A percentile compares a stretch with the other conserved stretches of the same genome.
Conservation (phyloP, 2,329 filamentous ascomycete species). For the Lomentospora prolificans region DNA sequence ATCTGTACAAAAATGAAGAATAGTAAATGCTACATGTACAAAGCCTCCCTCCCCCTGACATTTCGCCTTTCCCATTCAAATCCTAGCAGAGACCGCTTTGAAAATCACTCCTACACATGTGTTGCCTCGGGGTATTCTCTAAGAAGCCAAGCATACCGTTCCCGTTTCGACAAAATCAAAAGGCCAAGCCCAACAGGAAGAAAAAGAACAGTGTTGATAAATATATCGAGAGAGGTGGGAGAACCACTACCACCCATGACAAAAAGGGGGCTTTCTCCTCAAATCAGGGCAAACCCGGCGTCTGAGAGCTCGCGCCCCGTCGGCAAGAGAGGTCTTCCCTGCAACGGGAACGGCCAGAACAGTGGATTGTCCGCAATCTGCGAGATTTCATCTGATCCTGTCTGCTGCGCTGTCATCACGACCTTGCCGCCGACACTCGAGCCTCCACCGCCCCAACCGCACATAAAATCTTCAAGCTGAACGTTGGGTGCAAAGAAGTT, state of each 20-base stretch:
- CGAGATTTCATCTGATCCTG: background rate
- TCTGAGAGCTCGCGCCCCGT: conserved; percentile 35
- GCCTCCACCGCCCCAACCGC: conserved; percentile 29
- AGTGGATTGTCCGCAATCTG: conserved; percentile 35
- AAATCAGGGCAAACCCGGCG: conserved; percentile 40
- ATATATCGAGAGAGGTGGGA: no score
- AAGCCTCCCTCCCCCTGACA: background rate
- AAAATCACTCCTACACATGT: background rate
- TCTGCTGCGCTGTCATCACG: background rate
- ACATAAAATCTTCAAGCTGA: conserved; percentile 35
- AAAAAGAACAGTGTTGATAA: background rate
- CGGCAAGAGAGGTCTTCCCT: conserved; percentile 44
- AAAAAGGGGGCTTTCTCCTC: background rate
- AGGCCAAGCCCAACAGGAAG: background rate
- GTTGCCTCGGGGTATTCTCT: background rate
- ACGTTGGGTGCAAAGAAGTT: conserved; percentile 49
- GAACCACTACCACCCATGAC: no score
- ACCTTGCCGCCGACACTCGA: conserved; percentile 9
- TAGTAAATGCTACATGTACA: background rate
- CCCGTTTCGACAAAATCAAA: no score
- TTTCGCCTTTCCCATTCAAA: background rate
- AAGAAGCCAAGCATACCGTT: no score
- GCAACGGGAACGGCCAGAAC: conserved; percentile 53
- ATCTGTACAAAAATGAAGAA: background rate
- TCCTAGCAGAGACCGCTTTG: background rate